These are phyloP conservation scores for Phanerochaete carnosa DNA, from an alignment of 768 basidiomycete species.

Conservation along the genomic window DNA sequence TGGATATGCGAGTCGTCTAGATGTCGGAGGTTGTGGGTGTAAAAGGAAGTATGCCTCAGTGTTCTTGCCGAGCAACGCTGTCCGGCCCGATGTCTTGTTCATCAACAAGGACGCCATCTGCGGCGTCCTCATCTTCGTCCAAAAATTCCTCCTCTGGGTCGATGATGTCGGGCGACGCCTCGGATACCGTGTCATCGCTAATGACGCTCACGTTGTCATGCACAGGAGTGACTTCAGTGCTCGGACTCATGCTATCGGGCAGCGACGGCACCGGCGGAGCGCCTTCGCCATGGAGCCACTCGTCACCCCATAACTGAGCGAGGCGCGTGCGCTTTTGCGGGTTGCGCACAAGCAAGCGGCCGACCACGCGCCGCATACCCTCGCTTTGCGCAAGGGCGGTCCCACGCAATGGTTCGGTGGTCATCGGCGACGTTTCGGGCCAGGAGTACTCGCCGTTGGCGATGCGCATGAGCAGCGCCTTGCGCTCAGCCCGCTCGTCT, in stretches of 20 bases:
- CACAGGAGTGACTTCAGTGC: not conserved
- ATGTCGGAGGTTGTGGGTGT: not conserved
- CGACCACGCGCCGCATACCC: constrained; percentile 55
- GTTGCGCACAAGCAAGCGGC: constrained; percentile 64
- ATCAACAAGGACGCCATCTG: constrained; percentile 28
- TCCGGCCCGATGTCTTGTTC: constrained; percentile 26
- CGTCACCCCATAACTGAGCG: constrained; percentile 55
- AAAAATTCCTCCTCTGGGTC: constrained; percentile 14
- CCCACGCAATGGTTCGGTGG: constrained; percentile 22
- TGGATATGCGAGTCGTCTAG: not conserved
- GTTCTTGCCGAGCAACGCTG: constrained; percentile 26
- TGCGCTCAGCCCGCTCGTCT: constrained; percentile 35
- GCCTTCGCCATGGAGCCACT: constrained; percentile 43
- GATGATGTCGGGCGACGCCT: constrained; percentile 10
- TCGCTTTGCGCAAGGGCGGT: constrained; percentile 35
- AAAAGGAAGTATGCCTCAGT: constrained; percentile 4
- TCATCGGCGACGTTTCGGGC: constrained; percentile 38
- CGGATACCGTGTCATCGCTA: not conserved
- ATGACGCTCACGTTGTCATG: not conserved
- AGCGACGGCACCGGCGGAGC: constrained; percentile 24
- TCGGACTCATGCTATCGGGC: not conserved
- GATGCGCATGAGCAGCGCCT: constrained; percentile 71
- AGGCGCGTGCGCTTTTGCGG: constrained; percentile 60
- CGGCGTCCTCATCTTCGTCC: constrained; percentile 19
- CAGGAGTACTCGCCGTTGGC: constrained; percentile 78